Evolutionary conservation across 2,329 filamentous ascomycete species (phyloP).

Genomic region (Sclerotinia subarctica): DNA sequence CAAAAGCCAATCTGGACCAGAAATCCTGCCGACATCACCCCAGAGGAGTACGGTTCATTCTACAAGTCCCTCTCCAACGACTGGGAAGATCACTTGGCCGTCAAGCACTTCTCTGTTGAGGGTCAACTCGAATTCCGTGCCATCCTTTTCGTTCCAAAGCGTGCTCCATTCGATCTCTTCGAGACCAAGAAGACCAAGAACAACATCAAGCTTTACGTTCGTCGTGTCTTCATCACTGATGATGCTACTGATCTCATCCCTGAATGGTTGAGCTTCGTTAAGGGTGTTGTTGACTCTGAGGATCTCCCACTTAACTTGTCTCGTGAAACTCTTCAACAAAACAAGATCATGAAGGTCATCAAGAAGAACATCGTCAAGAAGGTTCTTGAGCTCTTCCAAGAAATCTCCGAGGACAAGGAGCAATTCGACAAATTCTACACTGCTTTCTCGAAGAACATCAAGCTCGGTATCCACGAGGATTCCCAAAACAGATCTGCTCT

Average conservation of each 20-base stretch:
- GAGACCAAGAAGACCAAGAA: constrained; percentile 99
- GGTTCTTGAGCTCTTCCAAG: constrained; percentile 97
- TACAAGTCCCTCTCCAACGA: constrained; percentile 99
- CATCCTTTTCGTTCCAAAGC: constrained; percentile 99
- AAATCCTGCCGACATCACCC: constrained; percentile 90
- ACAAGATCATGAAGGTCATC: constrained; percentile 99
- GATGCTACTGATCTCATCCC: constrained; percentile 98
- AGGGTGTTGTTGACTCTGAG: constrained; percentile 99
- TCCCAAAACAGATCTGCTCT: constrained; percentile 90
- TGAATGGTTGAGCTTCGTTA: constrained; percentile 99
- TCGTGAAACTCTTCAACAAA: constrained; percentile 99
- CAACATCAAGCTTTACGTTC: constrained; percentile 99
- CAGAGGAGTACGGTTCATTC: constrained; percentile 97
- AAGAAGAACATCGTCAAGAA: constrained; percentile 99
- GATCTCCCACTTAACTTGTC: constrained; percentile 99
- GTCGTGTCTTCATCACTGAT: constrained; percentile 99
- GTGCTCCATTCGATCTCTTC: constrained; percentile 98
- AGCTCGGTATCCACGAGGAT: constrained; percentile 99
- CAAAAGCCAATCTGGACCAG: constrained; percentile 99
- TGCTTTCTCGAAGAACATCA: constrained; percentile 99
- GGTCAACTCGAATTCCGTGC: constrained; percentile 99
- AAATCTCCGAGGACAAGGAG: constrained; percentile 99
- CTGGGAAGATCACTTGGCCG: constrained; percentile 98
- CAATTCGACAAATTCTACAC: constrained; percentile 99
- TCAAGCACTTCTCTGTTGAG: constrained; percentile 99